Conservation (phyloP, 1,139 yeast genomes). For the Suhomyces bolitotheri region DNA sequence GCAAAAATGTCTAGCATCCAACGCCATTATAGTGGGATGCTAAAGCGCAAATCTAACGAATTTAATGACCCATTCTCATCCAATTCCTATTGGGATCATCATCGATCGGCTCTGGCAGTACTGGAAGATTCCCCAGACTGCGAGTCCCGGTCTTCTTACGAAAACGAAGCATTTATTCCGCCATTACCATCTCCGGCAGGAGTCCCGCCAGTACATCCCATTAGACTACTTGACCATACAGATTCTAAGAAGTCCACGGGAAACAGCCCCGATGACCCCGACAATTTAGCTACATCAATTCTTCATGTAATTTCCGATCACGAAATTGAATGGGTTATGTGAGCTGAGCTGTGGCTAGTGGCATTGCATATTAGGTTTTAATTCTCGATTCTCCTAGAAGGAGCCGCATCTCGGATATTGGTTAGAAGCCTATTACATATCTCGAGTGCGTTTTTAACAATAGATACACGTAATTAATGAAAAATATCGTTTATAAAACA, state of each 20-base stretch:
- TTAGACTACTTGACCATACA: neutral
- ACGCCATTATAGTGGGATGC: constrained; percentile 1
- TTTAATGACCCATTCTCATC: neutral
- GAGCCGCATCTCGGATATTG: neutral
- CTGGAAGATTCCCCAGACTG: too few relatives aligned
- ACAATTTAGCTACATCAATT: constrained; percentile 22
- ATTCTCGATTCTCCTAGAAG: constrained; percentile 3
- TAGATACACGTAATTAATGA: neutral
- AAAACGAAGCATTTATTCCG: constrained; percentile 11
- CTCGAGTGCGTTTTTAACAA: constrained; percentile 1
- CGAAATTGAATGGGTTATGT: constrained; percentile 23
- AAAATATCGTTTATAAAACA: constrained; percentile 1
- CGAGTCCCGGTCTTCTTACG: too few relatives aligned
- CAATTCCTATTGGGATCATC: too few relatives aligned
- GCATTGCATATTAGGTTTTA: constrained; percentile 1
- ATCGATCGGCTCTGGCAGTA: too few relatives aligned
- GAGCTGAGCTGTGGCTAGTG: neutral
- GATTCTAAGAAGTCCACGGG: neutral
- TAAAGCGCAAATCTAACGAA: neutral
- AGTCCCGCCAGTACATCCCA: neutral
- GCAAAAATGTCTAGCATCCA: neutral
- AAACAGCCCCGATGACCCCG: constrained; percentile 15
- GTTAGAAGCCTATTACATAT: neutral
- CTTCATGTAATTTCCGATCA: constrained; percentile 19
- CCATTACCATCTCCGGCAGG: constrained; percentile 11